A percentile compares a stretch with the other conserved stretches of the same genome.
phyloP scores from a whole-genome alignment of 2,329 filamentous ascomycete species.

The Alternaria arbusti region DNA sequence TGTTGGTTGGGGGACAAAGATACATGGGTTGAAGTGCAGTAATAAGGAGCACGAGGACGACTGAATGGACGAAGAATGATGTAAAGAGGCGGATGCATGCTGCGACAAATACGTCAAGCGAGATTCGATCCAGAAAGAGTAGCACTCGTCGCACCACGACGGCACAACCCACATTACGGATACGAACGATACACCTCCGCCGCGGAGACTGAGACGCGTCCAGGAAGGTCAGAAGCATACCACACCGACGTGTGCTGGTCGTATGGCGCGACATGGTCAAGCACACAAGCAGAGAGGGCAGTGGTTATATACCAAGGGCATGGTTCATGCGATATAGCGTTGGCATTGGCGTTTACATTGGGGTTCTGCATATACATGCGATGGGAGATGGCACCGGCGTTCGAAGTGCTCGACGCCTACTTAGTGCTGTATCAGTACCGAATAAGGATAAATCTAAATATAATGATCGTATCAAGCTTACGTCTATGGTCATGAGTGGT shows the following conservation, averaged over 20 bases:
- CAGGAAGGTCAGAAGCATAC: background rate
- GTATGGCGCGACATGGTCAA: background rate
- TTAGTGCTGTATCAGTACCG: background rate
- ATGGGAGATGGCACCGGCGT: conserved; percentile 7
- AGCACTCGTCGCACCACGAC: background rate
- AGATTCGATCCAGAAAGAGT: background rate
- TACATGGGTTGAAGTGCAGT: conserved; percentile 36
- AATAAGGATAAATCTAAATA: background rate
- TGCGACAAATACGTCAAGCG: background rate
- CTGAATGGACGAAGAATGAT: conserved; percentile 1
- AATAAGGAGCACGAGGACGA: conserved; percentile 20
- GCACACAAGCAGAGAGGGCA: background rate
- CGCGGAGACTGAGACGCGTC: background rate
- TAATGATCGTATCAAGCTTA: background rate
- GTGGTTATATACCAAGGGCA: background rate
- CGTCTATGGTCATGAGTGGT: background rate
- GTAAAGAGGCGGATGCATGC: background rate
- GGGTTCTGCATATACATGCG: background rate
- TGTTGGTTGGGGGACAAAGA: conserved; percentile 35
- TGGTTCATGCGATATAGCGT: background rate
- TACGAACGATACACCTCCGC: background rate
- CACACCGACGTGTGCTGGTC: background rate
- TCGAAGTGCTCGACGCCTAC: conserved; percentile 28
- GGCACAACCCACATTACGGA: background rate
- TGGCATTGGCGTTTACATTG: background rate